A percentile compares a stretch with the other conserved stretches of the same genome.
Conservation (phyloP, 305 asterid species). For the Ajuga reptans region DNA sequence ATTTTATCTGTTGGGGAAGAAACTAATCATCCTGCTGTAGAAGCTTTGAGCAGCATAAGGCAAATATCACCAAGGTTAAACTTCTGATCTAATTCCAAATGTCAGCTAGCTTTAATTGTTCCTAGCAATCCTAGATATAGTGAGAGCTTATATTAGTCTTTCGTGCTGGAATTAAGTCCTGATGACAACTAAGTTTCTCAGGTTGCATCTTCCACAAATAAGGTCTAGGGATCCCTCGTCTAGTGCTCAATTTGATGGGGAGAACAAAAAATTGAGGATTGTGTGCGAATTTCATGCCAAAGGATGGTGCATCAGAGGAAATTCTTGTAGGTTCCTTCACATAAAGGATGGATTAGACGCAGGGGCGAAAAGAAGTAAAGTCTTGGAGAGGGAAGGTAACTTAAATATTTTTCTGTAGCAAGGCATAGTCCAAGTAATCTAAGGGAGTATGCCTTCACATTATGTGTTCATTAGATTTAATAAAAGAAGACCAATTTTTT, state of each 20-base stretch:
- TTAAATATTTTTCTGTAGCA: slow-evolving; percentile 11
- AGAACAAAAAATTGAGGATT: slow-evolving; percentile 49
- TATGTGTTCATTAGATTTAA: slow-evolving; percentile 18
- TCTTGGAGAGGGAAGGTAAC: slow-evolving; percentile 49
- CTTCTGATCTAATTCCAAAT: slow-evolving; percentile 14
- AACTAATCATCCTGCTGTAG: slow-evolving; percentile 26
- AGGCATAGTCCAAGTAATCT: slow-evolving; percentile 13
- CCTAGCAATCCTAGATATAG: slow-evolving; percentile 21
- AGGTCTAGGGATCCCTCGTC: slow-evolving; percentile 52
- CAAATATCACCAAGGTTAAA: slow-evolving; percentile 50
- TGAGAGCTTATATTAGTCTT: slow-evolving; percentile 22
- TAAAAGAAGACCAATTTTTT: slow-evolving; percentile 12
- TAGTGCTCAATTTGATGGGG: slow-evolving; percentile 34
- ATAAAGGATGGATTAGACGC: slow-evolving; percentile 42
- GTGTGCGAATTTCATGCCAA: slow-evolving; percentile 64
- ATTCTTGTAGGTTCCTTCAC: slow-evolving; percentile 79
- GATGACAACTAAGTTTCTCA: slow-evolving; percentile 40
- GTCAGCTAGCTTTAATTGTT: slow-evolving; percentile 10
- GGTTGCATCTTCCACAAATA: slow-evolving; percentile 41
- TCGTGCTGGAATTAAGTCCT: slow-evolving; percentile 24
- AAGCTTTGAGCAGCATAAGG: slow-evolving; percentile 28
- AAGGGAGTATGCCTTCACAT: slow-evolving; percentile 13
- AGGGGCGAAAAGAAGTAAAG: slow-evolving; percentile 28
- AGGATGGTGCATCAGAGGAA: slow-evolving; percentile 95
- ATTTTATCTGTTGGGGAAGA: slow-evolving; percentile 21